Conservation (phyloP, 176 grass and related monocot species). For the Aegilops umbellulata region DNA sequence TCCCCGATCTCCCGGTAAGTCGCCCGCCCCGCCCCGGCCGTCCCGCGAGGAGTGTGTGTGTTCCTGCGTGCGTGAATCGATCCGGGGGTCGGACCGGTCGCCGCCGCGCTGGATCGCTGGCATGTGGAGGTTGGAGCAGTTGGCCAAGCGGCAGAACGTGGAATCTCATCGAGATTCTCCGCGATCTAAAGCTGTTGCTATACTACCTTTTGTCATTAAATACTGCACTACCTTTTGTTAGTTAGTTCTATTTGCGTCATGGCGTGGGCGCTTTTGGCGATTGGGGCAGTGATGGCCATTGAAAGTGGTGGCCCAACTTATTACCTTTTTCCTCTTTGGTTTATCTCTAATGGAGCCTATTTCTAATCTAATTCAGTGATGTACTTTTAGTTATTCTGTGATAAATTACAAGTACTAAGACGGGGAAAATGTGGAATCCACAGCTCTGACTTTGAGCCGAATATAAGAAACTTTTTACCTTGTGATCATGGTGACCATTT, state of each 20-base stretch:
- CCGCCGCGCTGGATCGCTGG: not conserved
- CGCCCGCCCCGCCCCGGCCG: not conserved
- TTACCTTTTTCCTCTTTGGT: not conserved
- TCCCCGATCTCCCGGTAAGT: constrained; percentile 75
- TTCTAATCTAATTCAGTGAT: not conserved
- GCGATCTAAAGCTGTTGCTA: constrained; percentile 8
- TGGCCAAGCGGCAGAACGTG: not conserved
- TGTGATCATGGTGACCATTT: constrained; percentile 15
- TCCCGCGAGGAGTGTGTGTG: not conserved
- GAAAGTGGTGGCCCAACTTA: not conserved
- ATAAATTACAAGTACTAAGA: not conserved
- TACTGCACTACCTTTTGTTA: not conserved
- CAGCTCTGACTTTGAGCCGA: not conserved
- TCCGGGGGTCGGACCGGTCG: not conserved
- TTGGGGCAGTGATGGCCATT: not conserved
- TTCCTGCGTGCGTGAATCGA: not conserved
- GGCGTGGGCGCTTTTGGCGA: not conserved
- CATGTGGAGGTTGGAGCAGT: not conserved
- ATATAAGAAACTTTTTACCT: not conserved
- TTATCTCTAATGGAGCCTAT: not conserved
- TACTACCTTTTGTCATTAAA: not conserved
- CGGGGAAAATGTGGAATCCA: not conserved
- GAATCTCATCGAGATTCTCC: constrained; percentile 19
- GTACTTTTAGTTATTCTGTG: not conserved
- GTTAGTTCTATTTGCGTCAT: not conserved